These are phyloP conservation scores for Fusarium sp. DNA, from an alignment of 2,329 filamentous ascomycete genomes.

Conservation along the genomic window DNA sequence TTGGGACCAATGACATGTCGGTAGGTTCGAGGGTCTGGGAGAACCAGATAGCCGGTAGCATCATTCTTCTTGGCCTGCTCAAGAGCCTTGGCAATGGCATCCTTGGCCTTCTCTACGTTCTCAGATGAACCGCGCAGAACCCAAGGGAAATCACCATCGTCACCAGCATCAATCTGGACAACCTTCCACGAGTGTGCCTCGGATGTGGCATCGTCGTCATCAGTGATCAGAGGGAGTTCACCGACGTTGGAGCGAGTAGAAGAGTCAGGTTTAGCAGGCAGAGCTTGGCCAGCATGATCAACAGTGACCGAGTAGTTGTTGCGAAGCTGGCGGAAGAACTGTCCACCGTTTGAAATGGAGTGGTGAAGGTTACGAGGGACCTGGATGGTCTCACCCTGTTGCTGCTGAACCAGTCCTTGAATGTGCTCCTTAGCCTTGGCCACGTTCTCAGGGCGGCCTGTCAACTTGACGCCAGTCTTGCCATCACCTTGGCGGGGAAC, in stretches of 20 bases:
- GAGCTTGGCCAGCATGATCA: slow-evolving; percentile 84
- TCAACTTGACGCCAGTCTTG: slow-evolving; percentile 86
- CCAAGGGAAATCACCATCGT: slow-evolving; percentile 85
- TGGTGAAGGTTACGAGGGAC: slow-evolving; percentile 88
- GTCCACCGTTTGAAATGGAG: slow-evolving; percentile 83
- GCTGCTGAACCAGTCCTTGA: slow-evolving; percentile 78
- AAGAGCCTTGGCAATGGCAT: slow-evolving; percentile 76
- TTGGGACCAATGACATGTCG: slow-evolving; percentile 89
- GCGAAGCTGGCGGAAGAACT: slow-evolving; percentile 90
- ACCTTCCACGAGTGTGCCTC: slow-evolving; percentile 86
- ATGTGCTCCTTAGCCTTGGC: slow-evolving; percentile 90
- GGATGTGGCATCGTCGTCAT: slow-evolving; percentile 72
- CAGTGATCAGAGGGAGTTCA: slow-evolving; percentile 89
- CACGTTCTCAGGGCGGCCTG: slow-evolving; percentile 80
- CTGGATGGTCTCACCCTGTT: slow-evolving; percentile 86
- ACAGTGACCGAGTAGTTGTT: slow-evolving; percentile 89
- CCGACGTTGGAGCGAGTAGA: slow-evolving; percentile 66
- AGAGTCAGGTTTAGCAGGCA: slow-evolving; percentile 74
- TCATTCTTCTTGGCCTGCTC: slow-evolving; percentile 74
- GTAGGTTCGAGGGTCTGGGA: slow-evolving; percentile 90
- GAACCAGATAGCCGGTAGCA: slow-evolving; percentile 84
- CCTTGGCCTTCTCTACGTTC: slow-evolving; percentile 82
- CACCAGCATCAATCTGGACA: slow-evolving; percentile 69
- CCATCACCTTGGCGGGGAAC: slow-evolving; percentile 89
- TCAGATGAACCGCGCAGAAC: slow-evolving; percentile 82